These are phyloP conservation scores for Carex scoparia DNA, from an alignment of 176 grass and related monocot species.

Conservation along the genomic window DNA sequence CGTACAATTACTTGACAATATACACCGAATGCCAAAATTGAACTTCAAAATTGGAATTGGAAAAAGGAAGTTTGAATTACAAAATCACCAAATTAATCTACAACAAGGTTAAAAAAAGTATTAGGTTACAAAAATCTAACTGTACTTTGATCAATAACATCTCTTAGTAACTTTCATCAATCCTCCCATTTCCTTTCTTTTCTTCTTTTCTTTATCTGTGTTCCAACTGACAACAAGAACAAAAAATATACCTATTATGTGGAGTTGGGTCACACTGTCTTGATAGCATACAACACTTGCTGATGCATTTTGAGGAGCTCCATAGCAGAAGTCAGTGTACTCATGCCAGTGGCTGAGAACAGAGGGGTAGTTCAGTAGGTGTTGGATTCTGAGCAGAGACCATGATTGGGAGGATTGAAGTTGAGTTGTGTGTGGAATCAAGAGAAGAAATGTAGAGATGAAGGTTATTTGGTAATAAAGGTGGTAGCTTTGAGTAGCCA, in stretches of 20 bases:
- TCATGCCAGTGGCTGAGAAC: conserved; percentile 57
- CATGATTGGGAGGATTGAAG: conserved; percentile 81
- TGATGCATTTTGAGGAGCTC: conserved; percentile 43
- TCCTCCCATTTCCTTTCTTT: background rate
- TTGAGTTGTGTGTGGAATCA: conserved; percentile 43
- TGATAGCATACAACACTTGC: conserved; percentile 80
- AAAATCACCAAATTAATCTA: background rate
- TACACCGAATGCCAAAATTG: background rate
- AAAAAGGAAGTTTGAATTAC: background rate
- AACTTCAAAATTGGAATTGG: background rate
- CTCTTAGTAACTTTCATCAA: background rate
- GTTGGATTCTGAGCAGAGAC: conserved; percentile 87
- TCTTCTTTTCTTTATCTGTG: background rate
- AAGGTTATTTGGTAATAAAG: conserved; percentile 35
- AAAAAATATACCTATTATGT: conserved; percentile 43
- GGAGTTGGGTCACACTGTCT: conserved; percentile 90
- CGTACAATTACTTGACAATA: too few relatives aligned
- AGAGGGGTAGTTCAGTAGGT: conserved; percentile 61
- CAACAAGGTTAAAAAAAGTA: background rate
- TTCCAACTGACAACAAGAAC: background rate
- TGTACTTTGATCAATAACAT: background rate
- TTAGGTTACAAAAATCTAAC: background rate
- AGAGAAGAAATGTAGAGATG: conserved; percentile 45
- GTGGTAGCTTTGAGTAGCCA: conserved; percentile 19
- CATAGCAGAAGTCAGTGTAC: conserved; percentile 84